Evolutionary conservation across 768 basidiomycete species (phyloP).

Genomic region (Amanita rubescens): DNA sequence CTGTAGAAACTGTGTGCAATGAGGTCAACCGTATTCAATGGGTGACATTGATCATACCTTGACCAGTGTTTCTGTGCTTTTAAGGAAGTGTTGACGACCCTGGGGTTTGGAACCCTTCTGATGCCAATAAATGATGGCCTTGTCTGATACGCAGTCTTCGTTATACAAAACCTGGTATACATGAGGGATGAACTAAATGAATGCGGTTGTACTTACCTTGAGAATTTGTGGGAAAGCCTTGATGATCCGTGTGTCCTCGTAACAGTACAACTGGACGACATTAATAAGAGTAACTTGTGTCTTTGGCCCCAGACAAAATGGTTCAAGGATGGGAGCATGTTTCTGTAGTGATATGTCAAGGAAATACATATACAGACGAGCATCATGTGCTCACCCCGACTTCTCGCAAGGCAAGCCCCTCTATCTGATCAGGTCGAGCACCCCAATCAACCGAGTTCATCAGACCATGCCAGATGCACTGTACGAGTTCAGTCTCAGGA

Average conservation of each 20-base stretch:
- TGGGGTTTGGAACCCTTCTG: conserved; percentile 96
- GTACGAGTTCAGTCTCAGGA: conserved; percentile 76
- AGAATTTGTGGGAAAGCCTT: conserved; percentile 93
- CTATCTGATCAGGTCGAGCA: conserved; percentile 87
- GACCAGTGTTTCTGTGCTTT: conserved; percentile 79
- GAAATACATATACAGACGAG: neutral
- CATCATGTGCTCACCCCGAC: conserved; percentile 53
- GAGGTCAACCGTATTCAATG: conserved; percentile 2
- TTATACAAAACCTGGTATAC: conserved; percentile 78
- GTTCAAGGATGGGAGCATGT: conserved; percentile 79
- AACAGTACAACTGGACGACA: conserved; percentile 90
- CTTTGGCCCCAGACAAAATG: conserved; percentile 84
- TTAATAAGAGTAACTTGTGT: conserved; percentile 94
- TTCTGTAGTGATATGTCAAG: conserved; percentile 40
- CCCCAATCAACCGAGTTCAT: conserved; percentile 86
- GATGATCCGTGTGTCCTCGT: conserved; percentile 93
- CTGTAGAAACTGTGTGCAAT: conserved; percentile 67
- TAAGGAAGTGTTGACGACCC: conserved; percentile 92
- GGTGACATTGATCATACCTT: conserved; percentile 45
- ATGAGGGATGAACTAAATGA: neutral
- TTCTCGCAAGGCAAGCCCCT: conserved; percentile 81
- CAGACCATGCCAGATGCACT: conserved; percentile 89
- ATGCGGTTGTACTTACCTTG: conserved; percentile 44
- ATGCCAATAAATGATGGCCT: conserved; percentile 97
- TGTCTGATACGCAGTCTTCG: conserved; percentile 90